These are phyloP conservation scores for Hypocrella siamensis DNA, from an alignment of 2,329 filamentous ascomycete genomes.

Conservation along the genomic window DNA sequence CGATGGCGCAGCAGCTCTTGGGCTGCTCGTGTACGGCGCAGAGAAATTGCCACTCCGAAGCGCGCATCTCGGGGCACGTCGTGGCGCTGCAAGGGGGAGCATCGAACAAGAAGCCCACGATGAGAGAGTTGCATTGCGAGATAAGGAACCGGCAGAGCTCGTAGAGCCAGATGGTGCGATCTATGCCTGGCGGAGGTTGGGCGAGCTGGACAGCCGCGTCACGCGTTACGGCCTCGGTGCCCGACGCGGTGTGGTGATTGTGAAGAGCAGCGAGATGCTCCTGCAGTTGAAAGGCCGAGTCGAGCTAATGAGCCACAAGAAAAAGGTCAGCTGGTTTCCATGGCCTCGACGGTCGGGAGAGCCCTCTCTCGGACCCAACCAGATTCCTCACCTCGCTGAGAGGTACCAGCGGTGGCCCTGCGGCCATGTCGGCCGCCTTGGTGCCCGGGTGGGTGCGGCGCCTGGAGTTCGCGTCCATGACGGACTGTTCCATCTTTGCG, in stretches of 20 bases:
- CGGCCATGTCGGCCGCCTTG: conserved; percentile 81
- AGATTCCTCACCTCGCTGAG: conserved; percentile 53
- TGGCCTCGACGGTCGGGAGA: no score
- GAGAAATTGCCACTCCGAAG: conserved; percentile 96
- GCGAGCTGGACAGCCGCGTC: conserved; percentile 62
- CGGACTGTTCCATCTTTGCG: conserved; percentile 46
- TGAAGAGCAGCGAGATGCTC: conserved; percentile 92
- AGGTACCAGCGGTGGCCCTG: conserved; percentile 76
- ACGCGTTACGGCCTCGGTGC: conserved; percentile 57
- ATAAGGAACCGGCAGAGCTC: conserved; percentile 94
- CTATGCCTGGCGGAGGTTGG: conserved; percentile 64
- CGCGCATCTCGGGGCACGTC: conserved; percentile 96
- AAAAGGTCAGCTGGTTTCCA: no score
- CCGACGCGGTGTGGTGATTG: conserved; percentile 56
- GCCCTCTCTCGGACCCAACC: neutral
- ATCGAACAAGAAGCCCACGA: conserved; percentile 87
- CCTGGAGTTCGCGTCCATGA: conserved; percentile 57
- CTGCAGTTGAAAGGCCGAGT: conserved; percentile 93
- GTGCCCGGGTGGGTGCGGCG: conserved; percentile 86
- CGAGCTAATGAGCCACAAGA: no score
- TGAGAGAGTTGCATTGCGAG: conserved; percentile 82
- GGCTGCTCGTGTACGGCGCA: conserved; percentile 95
- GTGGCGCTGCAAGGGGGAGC: conserved; percentile 71
- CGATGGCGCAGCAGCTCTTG: conserved; percentile 93
- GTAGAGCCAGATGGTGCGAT: conserved; percentile 88